Conservation (phyloP, 306 rosid species). For the Albizia julibrissin region DNA sequence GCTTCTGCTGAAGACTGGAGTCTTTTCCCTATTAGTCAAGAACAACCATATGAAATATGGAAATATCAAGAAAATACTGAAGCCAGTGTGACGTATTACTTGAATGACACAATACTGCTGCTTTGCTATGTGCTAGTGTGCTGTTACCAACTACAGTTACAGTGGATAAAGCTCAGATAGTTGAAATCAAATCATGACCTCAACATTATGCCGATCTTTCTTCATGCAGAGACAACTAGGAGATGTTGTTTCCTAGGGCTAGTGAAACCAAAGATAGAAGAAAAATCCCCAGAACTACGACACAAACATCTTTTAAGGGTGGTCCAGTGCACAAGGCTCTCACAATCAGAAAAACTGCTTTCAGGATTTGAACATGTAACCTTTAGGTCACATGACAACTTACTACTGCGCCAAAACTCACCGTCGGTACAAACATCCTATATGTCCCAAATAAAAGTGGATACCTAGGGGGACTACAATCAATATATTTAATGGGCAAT, state of each 20-base stretch:
- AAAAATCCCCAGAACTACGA: neutral
- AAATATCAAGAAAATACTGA: neutral
- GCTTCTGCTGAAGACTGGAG: slow-evolving; percentile 46
- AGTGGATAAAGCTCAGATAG: neutral
- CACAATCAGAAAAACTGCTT: too few relatives aligned
- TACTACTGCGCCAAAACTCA: too few relatives aligned
- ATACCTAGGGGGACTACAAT: neutral
- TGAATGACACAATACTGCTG: neutral
- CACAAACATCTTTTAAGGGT: neutral
- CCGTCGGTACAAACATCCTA: neutral
- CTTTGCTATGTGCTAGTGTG: neutral
- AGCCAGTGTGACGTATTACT: neutral
- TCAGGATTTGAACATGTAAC: too few relatives aligned
- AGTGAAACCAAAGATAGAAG: neutral
- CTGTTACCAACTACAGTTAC: neutral
- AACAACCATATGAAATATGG: slow-evolving; percentile 7
- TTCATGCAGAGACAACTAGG: neutral
- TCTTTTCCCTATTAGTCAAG: slow-evolving; percentile 52
- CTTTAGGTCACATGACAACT: too few relatives aligned
- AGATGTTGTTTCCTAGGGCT: neutral
- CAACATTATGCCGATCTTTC: neutral
- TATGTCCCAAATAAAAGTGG: neutral
- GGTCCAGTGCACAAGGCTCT: too few relatives aligned
- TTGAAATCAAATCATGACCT: neutral
- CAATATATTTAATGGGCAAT: neutral